Evolutionary conservation across 441 rosid genomes (phyloP), one percentile per base, ranked within the genome.

Genomic region (Populus hybrid): DNA sequence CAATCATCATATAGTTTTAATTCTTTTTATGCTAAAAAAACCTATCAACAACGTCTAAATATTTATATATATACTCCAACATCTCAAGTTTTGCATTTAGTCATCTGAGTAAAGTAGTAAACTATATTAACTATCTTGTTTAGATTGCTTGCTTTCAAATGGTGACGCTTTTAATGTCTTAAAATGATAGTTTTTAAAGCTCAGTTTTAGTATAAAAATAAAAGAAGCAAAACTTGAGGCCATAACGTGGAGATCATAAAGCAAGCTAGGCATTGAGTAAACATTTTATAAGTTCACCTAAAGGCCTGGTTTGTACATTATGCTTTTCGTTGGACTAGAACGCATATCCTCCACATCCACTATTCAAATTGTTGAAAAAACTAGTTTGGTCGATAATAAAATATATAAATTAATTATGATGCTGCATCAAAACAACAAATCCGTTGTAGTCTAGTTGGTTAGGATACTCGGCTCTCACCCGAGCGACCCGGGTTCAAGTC

Each of bases 381-480:
- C 59, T 16, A 50, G n/a, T 50, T 0, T 50, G n/a, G n/a, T 14
- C 20, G 7, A 50, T 16, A 50, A 14, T 46, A 14, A 1, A 50
- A 14, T 50, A 50, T 50, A 42, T 42, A 42, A 42, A 30, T 30
- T 30, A 30, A 0, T 3, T 30, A 30, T 30, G 32, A 3, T 30
- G 4, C 32, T 30, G 32, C 32, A 30, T 30, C 4, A 30, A 3
- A 28, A 2, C 4, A 26, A 46, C 53, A 61, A 24, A 10, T 89
- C 95, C 92, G 91, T 93, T 90, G 95, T 92, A 89, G 97, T 94
- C 94, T 94, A 94, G 97, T 82, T 84, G 95, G 97, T 94, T 40
- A 90, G 97, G 97, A 93, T 91, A 91, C 88, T 91, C 93, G 97
- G 92, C 95, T 94, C 93, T 94, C 95, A 91, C 98, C 93, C 91